These are phyloP conservation scores for Parascedosporium putredinis DNA, from an alignment of 2,329 filamentous ascomycete species.

Conservation along the genomic window DNA sequence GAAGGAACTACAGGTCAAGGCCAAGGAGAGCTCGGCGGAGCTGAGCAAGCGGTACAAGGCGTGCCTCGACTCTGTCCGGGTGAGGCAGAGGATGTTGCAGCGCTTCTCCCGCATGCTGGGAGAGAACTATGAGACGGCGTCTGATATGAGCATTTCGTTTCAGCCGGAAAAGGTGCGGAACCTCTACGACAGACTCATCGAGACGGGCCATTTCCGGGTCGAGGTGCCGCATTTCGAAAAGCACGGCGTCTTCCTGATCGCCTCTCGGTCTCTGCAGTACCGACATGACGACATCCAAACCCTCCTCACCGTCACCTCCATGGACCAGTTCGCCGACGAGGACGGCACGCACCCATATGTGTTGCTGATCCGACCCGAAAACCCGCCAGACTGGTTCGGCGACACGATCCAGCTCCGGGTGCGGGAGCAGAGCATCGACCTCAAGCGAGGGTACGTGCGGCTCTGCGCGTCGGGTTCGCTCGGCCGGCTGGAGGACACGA, in stretches of 20 bases:
- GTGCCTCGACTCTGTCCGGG: conserved; percentile 88
- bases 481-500: conserved; percentile 65
- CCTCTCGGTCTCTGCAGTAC: conserved; percentile 66
- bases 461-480: conserved; percentile 84
- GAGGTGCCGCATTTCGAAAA: conserved; percentile 60
- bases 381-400: conserved; percentile 71
- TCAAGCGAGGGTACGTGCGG: conserved; percentile 77
- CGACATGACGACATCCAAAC: conserved; percentile 73
- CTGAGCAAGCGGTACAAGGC: conserved; percentile 98
- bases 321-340: conserved; percentile 52
- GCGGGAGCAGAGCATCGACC: conserved; percentile 68
- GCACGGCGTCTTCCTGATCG: conserved; percentile 72
- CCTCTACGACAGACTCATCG: conserved; percentile 69
- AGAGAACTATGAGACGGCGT: conserved; percentile 91
- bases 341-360: conserved; percentile 74
- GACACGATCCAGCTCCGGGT: conserved; percentile 61
- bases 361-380: conserved; percentile 73
- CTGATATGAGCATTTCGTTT: conserved; percentile 82
- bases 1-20: conserved; percentile 72
- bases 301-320: conserved; percentile 62
- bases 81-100: conserved; percentile 91
- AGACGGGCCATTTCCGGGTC: conserved; percentile 80
- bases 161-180: conserved; percentile 56
- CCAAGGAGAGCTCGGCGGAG: conserved; percentile 72
- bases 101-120: conserved; percentile 86